phyloP scores from a whole-genome alignment of 768 basidiomycete genomes.

The Leccinum fibrillosum region DNA sequence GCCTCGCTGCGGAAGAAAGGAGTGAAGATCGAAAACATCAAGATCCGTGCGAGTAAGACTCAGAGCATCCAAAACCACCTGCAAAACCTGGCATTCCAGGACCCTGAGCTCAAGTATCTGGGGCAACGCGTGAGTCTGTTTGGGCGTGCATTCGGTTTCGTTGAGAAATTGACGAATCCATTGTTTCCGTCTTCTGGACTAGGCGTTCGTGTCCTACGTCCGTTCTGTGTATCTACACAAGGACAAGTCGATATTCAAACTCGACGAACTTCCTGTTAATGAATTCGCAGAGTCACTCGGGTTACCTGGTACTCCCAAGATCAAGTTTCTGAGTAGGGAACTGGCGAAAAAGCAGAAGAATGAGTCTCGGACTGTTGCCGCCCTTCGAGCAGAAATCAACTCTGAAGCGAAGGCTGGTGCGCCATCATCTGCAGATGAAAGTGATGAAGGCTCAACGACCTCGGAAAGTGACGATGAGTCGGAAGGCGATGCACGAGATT shows the following conservation, averaged over 20 bases:
- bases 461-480: conserved; percentile 28
- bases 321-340: conserved; percentile 77
- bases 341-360: conserved; percentile 78
- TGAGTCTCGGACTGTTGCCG: conserved; percentile 46
- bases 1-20: conserved; percentile 67
- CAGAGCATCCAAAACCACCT: conserved; percentile 82
- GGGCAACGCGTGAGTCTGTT: conserved; percentile 73
- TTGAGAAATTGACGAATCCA: neutral
- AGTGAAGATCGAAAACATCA: conserved; percentile 73
- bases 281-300: conserved; percentile 88
- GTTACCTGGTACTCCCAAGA: conserved; percentile 91
- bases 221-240: conserved; percentile 91
- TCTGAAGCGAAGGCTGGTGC: conserved; percentile 14
- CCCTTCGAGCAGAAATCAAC: conserved; percentile 31
- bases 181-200: neutral
- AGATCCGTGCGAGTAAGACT: conserved; percentile 85
- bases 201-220: conserved; percentile 96
- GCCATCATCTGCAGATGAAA: conserved; percentile 20
- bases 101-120: conserved; percentile 95
- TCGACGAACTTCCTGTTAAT: conserved; percentile 77
- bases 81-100: conserved; percentile 91
- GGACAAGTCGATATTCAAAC: conserved; percentile 89
- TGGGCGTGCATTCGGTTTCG: neutral
- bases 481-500: conserved; percentile 13
- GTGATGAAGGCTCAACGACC: conserved; percentile 11